phyloP scores from a whole-genome alignment of 352 stramenopile genomes.

The Phytophthora sp. region DNA sequence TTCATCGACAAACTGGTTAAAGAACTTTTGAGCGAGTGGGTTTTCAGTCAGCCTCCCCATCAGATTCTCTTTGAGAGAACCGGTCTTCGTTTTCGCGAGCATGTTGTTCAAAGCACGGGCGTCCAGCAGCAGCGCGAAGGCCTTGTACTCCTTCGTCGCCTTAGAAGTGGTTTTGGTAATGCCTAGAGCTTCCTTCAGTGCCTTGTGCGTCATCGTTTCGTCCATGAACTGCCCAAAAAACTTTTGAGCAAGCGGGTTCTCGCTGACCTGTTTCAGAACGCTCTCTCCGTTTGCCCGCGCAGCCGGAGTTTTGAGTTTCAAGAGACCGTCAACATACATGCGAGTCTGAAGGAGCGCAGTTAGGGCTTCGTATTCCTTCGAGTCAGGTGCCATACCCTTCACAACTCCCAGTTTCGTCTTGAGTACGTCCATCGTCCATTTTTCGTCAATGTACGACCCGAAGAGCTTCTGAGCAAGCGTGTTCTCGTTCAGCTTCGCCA shows the following conservation, averaged over 20 bases:
- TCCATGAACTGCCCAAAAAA: constrained; percentile 7
- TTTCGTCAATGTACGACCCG: not conserved
- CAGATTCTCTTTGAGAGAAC: not conserved
- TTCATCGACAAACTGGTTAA: not conserved
- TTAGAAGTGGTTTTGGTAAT: not conserved
- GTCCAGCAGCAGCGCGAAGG: not conserved
- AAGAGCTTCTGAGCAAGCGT: not conserved
- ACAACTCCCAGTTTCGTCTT: constrained; percentile 5
- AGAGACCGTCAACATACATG: constrained; percentile 4
- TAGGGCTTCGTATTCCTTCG: constrained; percentile 4
- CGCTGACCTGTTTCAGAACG: not conserved
- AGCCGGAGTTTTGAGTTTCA: not conserved
- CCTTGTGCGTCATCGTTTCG: not conserved
- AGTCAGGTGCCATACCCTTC: not conserved
- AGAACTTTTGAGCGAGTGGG: constrained; percentile 1
- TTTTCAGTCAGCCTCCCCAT: not conserved
- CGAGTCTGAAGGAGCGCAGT: not conserved
- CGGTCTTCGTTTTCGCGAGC: not conserved
- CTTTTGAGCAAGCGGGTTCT: constrained; percentile 2
- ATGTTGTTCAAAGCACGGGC: constrained; percentile 4
- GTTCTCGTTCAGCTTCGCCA: constrained; percentile 3
- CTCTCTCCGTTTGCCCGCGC: not conserved
- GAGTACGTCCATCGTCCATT: constrained; percentile 1
- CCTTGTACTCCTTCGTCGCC: not conserved
- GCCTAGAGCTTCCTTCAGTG: not conserved